These are phyloP conservation scores for Oidiodendron maius DNA, from an alignment of 495 filamentous ascomycete genomes.

Conservation along the genomic window DNA sequence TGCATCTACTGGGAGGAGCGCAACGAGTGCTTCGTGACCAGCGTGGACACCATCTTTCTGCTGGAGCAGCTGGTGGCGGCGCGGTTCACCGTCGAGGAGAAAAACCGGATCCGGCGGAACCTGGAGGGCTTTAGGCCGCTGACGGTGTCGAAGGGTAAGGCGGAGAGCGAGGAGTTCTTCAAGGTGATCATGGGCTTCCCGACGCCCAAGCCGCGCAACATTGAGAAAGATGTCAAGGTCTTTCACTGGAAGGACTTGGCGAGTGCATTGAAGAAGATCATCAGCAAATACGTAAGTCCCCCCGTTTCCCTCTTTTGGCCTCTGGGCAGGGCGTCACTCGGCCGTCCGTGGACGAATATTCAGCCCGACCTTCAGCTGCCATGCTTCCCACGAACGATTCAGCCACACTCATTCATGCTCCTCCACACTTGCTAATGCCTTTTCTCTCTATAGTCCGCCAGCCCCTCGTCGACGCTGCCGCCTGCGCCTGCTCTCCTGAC, in stretches of 20 bases:
- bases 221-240: conserved; percentile 98
- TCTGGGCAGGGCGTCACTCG: no score
- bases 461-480: conserved; percentile 25
- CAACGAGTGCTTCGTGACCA: conserved; percentile 83
- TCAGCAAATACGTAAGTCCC: conserved; percentile 86
- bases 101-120: conserved; percentile 94
- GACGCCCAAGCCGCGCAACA: conserved; percentile 89
- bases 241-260: conserved; percentile 87
- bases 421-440: not conserved
- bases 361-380: no score
- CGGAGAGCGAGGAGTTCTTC: conserved; percentile 93
- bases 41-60: conserved; percentile 91
- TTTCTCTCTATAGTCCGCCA: conserved; percentile 22
- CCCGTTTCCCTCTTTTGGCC: not conserved
- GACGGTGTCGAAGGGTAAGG: conserved; percentile 87
- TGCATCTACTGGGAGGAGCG: conserved; percentile 93
- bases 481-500: conserved; percentile 22
- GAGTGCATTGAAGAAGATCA: conserved; percentile 89
- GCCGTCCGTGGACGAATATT: no score
- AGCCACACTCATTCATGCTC: no score
- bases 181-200: conserved; percentile 98
- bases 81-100: conserved; percentile 89
- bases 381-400: no score
- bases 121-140: conserved; percentile 84
- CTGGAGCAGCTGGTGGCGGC: conserved; percentile 78